Evolutionary conservation across 148 eudicot genomes (phyloP).

Genomic region (Polygonum aviculare): DNA sequence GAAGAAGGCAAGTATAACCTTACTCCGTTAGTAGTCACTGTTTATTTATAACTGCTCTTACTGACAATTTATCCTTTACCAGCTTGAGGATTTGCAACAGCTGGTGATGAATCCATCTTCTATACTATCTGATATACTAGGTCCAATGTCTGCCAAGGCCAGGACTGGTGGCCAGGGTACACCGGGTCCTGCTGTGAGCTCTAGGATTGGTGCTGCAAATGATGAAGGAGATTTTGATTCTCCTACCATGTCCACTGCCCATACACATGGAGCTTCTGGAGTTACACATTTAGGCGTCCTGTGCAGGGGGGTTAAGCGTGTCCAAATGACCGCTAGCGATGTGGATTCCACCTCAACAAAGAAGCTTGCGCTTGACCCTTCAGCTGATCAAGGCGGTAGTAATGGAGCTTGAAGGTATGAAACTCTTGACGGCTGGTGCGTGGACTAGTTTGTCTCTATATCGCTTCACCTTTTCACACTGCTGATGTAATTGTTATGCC

Average conservation of each 20-base stretch:
- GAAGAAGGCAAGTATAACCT: conserved; percentile 56
- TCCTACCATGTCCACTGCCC: conserved; percentile 59
- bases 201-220: background rate
- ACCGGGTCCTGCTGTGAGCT: conserved; percentile 13
- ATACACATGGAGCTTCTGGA: conserved; percentile 53
- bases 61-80: conserved; percentile 9
- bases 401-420: conserved; percentile 31
- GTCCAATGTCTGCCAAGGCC: conserved; percentile 60
- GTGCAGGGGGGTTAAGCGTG: conserved; percentile 94
- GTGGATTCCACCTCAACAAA: conserved; percentile 42
- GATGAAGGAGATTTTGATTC: conserved; percentile 24
- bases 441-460: no score
- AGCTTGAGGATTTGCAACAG: conserved; percentile 93
- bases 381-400: conserved; percentile 40
- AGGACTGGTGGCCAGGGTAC: conserved; percentile 29
- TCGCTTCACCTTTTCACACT: no score
- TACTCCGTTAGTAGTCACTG: background rate
- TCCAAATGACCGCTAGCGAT: conserved; percentile 33
- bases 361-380: conserved; percentile 41
- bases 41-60: background rate
- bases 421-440: background rate
- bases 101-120: conserved; percentile 63
- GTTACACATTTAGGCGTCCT: conserved; percentile 83
- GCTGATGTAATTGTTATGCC: no score
- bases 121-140: conserved; percentile 67